phyloP scores from a whole-genome alignment of 768 basidiomycete species.

The Mycena metata region DNA sequence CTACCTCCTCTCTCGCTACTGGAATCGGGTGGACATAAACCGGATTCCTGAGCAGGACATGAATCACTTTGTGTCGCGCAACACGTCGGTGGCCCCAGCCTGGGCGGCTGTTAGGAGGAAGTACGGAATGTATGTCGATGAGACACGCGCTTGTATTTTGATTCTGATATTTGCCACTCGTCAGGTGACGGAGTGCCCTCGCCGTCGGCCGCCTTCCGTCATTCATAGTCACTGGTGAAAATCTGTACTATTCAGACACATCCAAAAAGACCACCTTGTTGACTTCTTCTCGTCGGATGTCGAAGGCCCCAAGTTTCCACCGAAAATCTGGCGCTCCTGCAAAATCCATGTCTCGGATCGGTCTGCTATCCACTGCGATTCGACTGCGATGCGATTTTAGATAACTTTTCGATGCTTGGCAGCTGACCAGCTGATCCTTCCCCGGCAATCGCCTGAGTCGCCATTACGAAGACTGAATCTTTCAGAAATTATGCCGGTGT shows the following conservation, averaged over 20 bases:
- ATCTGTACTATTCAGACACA: slow-evolving; percentile 24
- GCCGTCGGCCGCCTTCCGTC: slow-evolving; percentile 28
- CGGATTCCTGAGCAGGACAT: slow-evolving; percentile 90
- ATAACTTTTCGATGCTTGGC: background rate
- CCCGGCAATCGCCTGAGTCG: slow-evolving; percentile 9
- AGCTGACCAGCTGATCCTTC: slow-evolving; percentile 13
- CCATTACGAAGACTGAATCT: background rate
- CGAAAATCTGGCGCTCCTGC: slow-evolving; percentile 21
- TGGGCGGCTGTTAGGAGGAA: slow-evolving; percentile 84
- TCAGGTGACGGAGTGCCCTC: slow-evolving; percentile 32
- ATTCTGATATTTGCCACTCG: no score
- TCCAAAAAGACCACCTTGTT: slow-evolving; percentile 18
- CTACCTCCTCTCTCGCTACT: slow-evolving; percentile 78
- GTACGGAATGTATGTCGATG: slow-evolving; percentile 65
- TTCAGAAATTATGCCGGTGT: no score
- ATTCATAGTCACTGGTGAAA: slow-evolving; percentile 7
- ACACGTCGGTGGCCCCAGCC: slow-evolving; percentile 73
- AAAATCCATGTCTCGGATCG: background rate
- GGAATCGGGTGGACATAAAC: slow-evolving; percentile 88
- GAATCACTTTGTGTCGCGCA: slow-evolving; percentile 76
- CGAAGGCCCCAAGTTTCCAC: slow-evolving; percentile 7
- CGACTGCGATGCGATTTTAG: background rate
- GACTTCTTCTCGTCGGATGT: background rate
- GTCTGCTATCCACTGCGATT: background rate
- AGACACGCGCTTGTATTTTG: slow-evolving; percentile 6